Evolutionary conservation across 176 grass and related monocot genomes (phyloP), one percentile per base, ranked within the genome.

Genomic region (Luzula sylvatica): DNA sequence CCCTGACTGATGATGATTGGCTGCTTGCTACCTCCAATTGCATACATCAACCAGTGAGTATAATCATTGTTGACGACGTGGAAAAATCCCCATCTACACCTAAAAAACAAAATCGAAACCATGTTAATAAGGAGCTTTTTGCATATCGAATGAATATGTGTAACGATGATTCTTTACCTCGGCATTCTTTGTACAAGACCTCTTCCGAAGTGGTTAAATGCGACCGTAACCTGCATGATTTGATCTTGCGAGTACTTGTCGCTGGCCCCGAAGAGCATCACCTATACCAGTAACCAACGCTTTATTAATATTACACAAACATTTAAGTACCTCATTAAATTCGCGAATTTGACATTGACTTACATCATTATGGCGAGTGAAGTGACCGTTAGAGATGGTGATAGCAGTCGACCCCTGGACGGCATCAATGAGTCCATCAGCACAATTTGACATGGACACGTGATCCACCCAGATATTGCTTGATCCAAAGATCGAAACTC

Each of bases 1-100:
- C 78, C 87, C 55, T 94, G 87, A 68, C 82, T 87, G 58, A 94
- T 80, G 65, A 87, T 94, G 4, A 78, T 94, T 2, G 87, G 87
- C 7, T 72, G 53, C 57, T 87, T 71, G 72, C 87, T 94, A 11
- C 87, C 87, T 35, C 82, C 87, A 42, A 94, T 69, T 32, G 87
- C 87, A 54, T 94, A 87, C 87, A 87, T 94, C 42, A 80, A 61
- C 82, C 87, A 83, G 53, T 94, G 87, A 11, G 87, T 87, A 76
- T 94, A 87, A 59, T 94, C 82, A 51, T 94, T 87, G 87, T 87
- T 94, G 7, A 94, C 78, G 1, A 94, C 82, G 51, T 87, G 87
- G 82, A 83, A 79, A 70, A 94, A 94, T 3, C 87, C 87, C 82
- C 82, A 94, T 8, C 82, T 74, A 53, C 87, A 93, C 17, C 87